Base-by-base conservation (phyloP, 352 stramenopile genomes). In the Pseudoperonospora humuli region DNA sequence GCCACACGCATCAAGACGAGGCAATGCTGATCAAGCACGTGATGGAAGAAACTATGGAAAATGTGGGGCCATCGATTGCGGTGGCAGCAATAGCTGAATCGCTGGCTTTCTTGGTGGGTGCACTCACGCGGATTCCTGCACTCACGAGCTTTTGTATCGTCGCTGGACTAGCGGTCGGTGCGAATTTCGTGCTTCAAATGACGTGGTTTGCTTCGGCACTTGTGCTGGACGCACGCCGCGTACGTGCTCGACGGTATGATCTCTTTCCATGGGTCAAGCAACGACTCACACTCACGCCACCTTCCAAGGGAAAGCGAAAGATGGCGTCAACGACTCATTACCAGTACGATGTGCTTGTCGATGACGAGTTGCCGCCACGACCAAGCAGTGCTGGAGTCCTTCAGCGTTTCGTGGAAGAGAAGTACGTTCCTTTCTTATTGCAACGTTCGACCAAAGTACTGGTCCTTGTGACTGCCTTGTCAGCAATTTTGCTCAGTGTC, bases 131-230 rank as follows among this genome's bases (percentile, higher is more conserved):
- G n/a, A 96, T 96, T 41, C 86, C 86, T 5, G 86, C 86, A 9
- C 63, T 96, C 1, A 67, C 70, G 25, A 86, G 84, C 45, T 96
- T 96, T 35, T 96, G 84, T 34, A 59, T 87, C 10, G 82, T 96
- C 4, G 86, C 86, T 2, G 75, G 82, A 0, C 47, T 92, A 4
- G 82, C 86, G 5, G 86, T 96, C 5, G 48, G 85, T 17, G 65
- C 70, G 2, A 70, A 95, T 45, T 89, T 93, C 39, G 48, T 70
- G 21, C 67, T 95, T 35, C 86, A 96, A 53, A 67, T 95, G 28
- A 92, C 82, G 9, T 95, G 80, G 82, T 95, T 95, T 53, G 67
- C 80, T 5, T 75, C 84, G 1, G 82, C 81, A 26, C 61, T 96
- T 14, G 70, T 80, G 18, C 45, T 96, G 0, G 84, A 94, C 46